Base-by-base conservation (phyloP, 2,329 filamentous ascomycete genomes). In the Huntiella omanensis region DNA sequence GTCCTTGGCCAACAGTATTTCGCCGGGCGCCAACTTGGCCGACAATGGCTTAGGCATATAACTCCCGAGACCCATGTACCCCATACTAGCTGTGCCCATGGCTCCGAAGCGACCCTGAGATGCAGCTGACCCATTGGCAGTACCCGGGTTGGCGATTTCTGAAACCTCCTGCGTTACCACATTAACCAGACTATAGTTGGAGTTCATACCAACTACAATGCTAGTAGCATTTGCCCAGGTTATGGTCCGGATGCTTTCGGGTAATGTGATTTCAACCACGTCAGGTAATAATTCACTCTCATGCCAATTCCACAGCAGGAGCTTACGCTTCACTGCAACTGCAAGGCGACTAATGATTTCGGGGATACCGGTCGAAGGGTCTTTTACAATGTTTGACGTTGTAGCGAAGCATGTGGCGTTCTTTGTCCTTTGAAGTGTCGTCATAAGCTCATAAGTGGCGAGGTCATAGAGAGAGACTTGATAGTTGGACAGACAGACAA, bases 1-100 rank as follows among this genome's bases (percentile, higher is more conserved):
- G 55, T 98, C 91, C 60, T 93, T 94, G n/a, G 88, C 85, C n/a
- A 98, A 69, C 49, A 98, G 64, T 58, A 96, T 75, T 62, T 95
- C 75, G 4, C 83, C 83, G 52, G 92, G 83, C 2, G 76, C 74
- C 10, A 98, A 69, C 54, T 80, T 80, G 4, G 87, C 80, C 4
- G 84, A 84, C 55, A 98, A 69, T 5, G 91, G 92, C 56, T 84
- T 92, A 1, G 91, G 88, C 47, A 88, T 84, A 66, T 86, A 91
- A 37, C 84, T 83, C 43, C 84, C 86, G 58, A 96, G 78, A 1
- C 88, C 88, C 73, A 96, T 93, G 58, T 96, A 96, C 39, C 87
- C 86, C 85, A 96, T 95, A 41, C 85, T 83, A 5, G 80, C 82
- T 46, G 79, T 82, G 50, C 80, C 82, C 51, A 88, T 79, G 2